These are phyloP conservation scores for Chaetothyriales sp. DNA, from an alignment of 2,329 filamentous ascomycete species.

Conservation along the genomic window DNA sequence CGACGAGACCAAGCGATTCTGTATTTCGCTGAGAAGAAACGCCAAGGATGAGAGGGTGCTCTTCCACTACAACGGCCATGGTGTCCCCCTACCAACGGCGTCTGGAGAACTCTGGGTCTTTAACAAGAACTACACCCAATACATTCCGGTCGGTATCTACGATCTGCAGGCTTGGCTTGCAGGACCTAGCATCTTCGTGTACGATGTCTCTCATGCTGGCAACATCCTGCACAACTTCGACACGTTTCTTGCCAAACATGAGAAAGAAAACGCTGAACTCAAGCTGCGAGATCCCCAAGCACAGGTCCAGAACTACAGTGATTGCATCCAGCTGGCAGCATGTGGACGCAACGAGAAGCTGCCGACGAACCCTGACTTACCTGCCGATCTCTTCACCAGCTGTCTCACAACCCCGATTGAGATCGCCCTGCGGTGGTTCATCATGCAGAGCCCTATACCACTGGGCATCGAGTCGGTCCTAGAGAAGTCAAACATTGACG, in stretches of 20 bases:
- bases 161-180: conserved; percentile 93
- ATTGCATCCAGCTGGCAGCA: conserved; percentile 84
- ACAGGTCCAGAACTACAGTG: conserved; percentile 52
- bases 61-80: conserved; percentile 98
- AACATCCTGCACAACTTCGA: conserved; percentile 94
- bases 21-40: conserved; percentile 74
- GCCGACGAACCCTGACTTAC: conserved; percentile 83
- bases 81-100: conserved; percentile 85
- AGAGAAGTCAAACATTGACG: conserved; percentile 51
- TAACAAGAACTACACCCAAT: conserved; percentile 97
- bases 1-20: conserved; percentile 95
- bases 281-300: conserved; percentile 61
- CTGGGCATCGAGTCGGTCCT: conserved; percentile 61
- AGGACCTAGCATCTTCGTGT: conserved; percentile 90
- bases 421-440: conserved; percentile 93
- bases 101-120: conserved; percentile 99
- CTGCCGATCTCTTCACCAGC: conserved; percentile 88
- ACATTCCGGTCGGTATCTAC: conserved; percentile 91
- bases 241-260: conserved; percentile 86
- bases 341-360: conserved; percentile 84
- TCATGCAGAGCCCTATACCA: conserved; percentile 71
- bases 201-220: conserved; percentile 92
- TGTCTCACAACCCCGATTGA: conserved; percentile 95
- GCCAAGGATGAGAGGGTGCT: conserved; percentile 91
- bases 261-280: conserved; percentile 69